Evolutionary conservation across 1,284 basidiomycete genomes (phyloP).

Genomic region (Xerocomus nothofagi): DNA sequence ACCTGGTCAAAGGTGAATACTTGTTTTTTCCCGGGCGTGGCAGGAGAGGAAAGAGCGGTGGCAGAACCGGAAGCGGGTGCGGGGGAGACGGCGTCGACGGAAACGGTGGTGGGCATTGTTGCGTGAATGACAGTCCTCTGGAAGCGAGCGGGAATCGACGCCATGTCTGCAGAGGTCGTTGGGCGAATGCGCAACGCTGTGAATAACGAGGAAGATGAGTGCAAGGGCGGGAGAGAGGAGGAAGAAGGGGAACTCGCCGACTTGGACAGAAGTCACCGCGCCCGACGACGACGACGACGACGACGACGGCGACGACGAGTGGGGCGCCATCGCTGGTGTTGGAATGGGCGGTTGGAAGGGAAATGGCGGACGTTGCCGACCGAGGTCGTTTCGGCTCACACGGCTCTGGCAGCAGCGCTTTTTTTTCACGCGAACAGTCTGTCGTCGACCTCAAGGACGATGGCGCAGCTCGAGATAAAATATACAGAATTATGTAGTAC

Average conservation of each 20-base stretch:
- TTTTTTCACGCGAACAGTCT: not conserved
- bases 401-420: conserved; percentile 13
- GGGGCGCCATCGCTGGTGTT: conserved; percentile 59
- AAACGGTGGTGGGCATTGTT: conserved; percentile 64
- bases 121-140: conserved; percentile 87
- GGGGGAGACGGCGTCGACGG: conserved; percentile 66
- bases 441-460: too few species aligned
- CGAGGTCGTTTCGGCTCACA: conserved; percentile 27
- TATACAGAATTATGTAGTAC: conserved; percentile 37
- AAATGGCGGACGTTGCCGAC: conserved; percentile 34
- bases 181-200: conserved; percentile 92
- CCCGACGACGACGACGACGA: conserved; percentile 59
- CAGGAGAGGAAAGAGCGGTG: conserved; percentile 41
- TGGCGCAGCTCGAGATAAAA: conserved; percentile 14
- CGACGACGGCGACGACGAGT: conserved; percentile 39
- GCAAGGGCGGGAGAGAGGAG: not conserved
- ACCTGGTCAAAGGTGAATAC: conserved; percentile 94
- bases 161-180: conserved; percentile 77
- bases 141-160: conserved; percentile 89
- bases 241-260: conserved; percentile 55
- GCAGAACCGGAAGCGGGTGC: conserved; percentile 50
- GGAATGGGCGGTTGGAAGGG: conserved; percentile 24
- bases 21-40: conserved; percentile 70
- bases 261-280: conserved; percentile 82
- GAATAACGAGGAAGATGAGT: conserved; percentile 10